These are phyloP conservation scores for Vachellia pachyceras DNA, from an alignment of 306 rosid genomes.

Conservation along the genomic window DNA sequence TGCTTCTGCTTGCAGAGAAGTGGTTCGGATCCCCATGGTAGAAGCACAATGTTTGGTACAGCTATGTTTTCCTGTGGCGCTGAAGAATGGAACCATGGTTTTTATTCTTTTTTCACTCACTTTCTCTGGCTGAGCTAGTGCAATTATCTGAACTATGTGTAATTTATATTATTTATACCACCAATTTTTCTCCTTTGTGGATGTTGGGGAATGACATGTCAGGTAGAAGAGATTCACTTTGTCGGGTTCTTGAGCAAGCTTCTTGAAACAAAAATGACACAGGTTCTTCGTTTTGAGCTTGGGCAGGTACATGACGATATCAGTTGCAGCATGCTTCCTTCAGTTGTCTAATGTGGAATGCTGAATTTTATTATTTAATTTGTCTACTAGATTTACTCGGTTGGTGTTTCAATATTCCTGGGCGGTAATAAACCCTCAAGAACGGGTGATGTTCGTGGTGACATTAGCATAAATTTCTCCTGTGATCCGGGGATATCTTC, in stretches of 20 bases:
- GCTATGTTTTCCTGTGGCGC: conserved; percentile 88
- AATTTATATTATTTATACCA: conserved; percentile 19
- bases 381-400: conserved; percentile 81
- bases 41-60: conserved; percentile 96
- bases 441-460: conserved; percentile 85
- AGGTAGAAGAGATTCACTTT: conserved; percentile 92
- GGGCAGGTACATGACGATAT: conserved; percentile 70
- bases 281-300: conserved; percentile 93
- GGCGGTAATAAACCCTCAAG: conserved; percentile 96
- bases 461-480: conserved; percentile 84
- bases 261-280: conserved; percentile 90
- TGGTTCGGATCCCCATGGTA: conserved; percentile 93
- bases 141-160: conserved; percentile 28
- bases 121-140: conserved; percentile 28
- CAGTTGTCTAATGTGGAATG: conserved; percentile 29
- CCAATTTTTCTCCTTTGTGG: conserved; percentile 34
- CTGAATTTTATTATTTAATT: conserved; percentile 41
- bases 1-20: conserved; percentile 68
- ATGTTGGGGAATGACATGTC: conserved; percentile 41
- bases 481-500: conserved; percentile 95
- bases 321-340: conserved; percentile 26
- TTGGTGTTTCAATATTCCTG: conserved; percentile 85
- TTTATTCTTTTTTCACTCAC: conserved; percentile 26
- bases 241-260: conserved; percentile 94
- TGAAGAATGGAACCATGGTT: conserved; percentile 88